Percentiles rank a stretch among this genome's conserved stretches.
Evolutionary conservation across 192 early-diverging fungal species (phyloP).

Genomic region (Pecoramyces ruminantium): DNA sequence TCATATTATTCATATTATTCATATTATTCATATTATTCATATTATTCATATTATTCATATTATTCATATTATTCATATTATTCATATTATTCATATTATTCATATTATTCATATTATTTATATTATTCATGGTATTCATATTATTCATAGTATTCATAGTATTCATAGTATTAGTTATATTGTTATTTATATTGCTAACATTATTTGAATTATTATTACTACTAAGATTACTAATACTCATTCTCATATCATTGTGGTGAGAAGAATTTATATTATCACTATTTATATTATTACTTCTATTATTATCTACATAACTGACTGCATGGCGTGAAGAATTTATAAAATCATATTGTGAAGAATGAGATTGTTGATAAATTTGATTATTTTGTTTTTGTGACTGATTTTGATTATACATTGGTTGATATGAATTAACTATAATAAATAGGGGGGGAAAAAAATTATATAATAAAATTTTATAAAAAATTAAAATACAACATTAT

Average conservation of each 20-base stretch:
- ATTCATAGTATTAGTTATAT: not conserved
- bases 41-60: no score
- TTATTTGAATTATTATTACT: not conserved
- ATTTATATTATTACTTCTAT: not conserved
- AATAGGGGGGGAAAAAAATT: no score
- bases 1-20: not conserved
- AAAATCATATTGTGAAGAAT: not conserved
- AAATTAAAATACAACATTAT: no score
- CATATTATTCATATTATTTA: no score
- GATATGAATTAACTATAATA: not conserved
- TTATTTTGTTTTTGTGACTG: not conserved
- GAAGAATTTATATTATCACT: no score
- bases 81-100: no score
- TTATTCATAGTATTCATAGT: not conserved
- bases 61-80: no score
- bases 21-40: not conserved
- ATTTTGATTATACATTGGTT: not conserved
- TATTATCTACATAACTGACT: not conserved
- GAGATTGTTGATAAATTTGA: not conserved
- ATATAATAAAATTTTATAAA: no score
- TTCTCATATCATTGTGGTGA: not conserved
- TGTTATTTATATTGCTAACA: not conserved
- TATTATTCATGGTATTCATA: not conserved
- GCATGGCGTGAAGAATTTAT: not conserved
- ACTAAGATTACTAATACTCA: not conserved